Evolutionary conservation across 768 basidiomycete species (phyloP).

Genomic region (Strobilomyces echinocephalus): DNA sequence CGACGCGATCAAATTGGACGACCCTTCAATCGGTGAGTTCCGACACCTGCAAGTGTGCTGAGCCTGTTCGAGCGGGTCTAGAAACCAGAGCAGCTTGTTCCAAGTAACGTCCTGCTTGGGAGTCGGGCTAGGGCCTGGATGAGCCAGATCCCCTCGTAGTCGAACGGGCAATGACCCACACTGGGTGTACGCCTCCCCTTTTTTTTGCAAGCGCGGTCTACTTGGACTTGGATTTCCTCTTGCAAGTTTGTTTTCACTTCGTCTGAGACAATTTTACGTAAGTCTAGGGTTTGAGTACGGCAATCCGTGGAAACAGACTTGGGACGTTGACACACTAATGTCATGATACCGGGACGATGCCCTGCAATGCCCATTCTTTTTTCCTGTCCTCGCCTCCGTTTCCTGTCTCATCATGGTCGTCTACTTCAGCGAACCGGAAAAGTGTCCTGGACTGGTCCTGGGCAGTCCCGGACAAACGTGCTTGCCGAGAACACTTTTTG

Average conservation of each 20-base stretch:
- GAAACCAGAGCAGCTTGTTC: slow-evolving; percentile 41
- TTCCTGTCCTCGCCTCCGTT: neutral
- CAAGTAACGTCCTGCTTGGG: slow-evolving; percentile 49
- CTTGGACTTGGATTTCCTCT: too few species aligned
- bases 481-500: too few species aligned
- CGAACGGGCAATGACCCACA: too few species aligned
- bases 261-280: too few species aligned
- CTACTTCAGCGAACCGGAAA: slow-evolving; percentile 29
- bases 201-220: too few species aligned
- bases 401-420: slow-evolving; percentile 22
- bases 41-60: slow-evolving; percentile 38
- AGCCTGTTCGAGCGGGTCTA: slow-evolving; percentile 59
- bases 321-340: slow-evolving; percentile 9
- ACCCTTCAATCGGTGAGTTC: slow-evolving; percentile 64
- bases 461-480: too few species aligned
- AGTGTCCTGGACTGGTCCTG: too few species aligned
- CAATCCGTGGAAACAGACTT: slow-evolving; percentile 1
- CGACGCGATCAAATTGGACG: neutral
- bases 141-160: too few species aligned
- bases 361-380: neutral
- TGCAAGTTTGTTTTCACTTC: too few species aligned
- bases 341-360: slow-evolving; percentile 1
- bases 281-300: slow-evolving; percentile 19
- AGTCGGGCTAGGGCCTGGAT: too few species aligned
- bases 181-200: too few species aligned